Percentiles rank a stretch among this genome's conserved stretches.
Evolutionary conservation across 495 filamentous ascomycete species (phyloP).

Genomic region (Xeromyces bisporus): DNA sequence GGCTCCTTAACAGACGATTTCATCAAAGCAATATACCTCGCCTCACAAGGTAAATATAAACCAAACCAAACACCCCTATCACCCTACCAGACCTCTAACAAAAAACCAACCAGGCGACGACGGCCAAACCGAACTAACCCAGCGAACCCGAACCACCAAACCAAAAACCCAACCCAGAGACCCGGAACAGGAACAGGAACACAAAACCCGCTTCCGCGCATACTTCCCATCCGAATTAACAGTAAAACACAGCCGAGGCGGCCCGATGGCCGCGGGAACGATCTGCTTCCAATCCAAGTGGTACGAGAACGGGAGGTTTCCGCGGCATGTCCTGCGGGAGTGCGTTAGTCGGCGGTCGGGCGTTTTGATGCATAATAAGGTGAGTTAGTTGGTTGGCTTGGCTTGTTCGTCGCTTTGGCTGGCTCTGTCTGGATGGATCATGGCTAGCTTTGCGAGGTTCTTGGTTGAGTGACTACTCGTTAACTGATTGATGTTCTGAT

Average conservation of each 20-base stretch:
- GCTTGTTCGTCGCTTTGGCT: too few species aligned
- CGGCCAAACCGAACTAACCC: slow-evolving; percentile 37
- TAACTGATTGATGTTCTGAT: slow-evolving; percentile 1
- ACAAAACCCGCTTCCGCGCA: slow-evolving; percentile 39
- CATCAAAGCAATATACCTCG: slow-evolving; percentile 53
- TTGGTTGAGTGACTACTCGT: too few species aligned
- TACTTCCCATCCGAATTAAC: slow-evolving; percentile 75
- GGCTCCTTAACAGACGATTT: slow-evolving; percentile 55
- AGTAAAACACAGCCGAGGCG: slow-evolving; percentile 44
- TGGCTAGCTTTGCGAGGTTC: too few species aligned
- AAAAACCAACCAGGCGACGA: slow-evolving; percentile 47
- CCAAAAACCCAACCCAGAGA: slow-evolving; percentile 6
- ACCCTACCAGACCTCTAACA: too few species aligned
- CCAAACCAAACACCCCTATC: too few species aligned
- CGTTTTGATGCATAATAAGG: slow-evolving; percentile 80
- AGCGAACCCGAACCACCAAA: slow-evolving; percentile 19
- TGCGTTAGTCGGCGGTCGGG: slow-evolving; percentile 48
- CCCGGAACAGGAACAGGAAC: slow-evolving; percentile 23
- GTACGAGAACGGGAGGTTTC: slow-evolving; percentile 51
- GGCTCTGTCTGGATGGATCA: too few species aligned
- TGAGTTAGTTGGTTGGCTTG: slow-evolving; percentile 10
- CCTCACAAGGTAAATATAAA: slow-evolving; percentile 44
- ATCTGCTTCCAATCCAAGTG: slow-evolving; percentile 58
- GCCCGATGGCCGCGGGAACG: slow-evolving; percentile 49
- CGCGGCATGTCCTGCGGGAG: slow-evolving; percentile 51